Base-by-base conservation (phyloP, 495 filamentous ascomycete genomes). In the Penicillium bovifimosum region DNA sequence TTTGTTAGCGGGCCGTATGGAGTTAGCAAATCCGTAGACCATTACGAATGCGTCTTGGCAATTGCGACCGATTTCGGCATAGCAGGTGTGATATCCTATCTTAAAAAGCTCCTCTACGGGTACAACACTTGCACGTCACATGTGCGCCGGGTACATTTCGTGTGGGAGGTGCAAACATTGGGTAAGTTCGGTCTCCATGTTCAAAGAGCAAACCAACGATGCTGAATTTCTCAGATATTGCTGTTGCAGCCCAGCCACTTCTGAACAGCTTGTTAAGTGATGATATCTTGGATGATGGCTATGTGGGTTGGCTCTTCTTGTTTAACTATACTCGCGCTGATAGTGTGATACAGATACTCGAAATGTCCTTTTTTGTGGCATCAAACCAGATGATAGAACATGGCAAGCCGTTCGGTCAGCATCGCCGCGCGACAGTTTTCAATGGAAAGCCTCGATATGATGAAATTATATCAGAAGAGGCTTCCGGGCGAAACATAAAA, bases 1-100 rank as follows among this genome's bases (percentile, higher is more conserved):
- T 35, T 71, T 2, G 52, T 66, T 31, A 70, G 43, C 45, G 64
- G 64, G 9, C 65, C 62, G 24, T 55, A 73, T 58, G 56, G 65
- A 13, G 16, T 51, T 0, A 62, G 36, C 44, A 50, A 58, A 28
- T 26, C 50, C 18, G 41, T 69, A 9, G 49, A 42, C 27, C 26
- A 58, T 5, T 73, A 69, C 51, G 52, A 65, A 55, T 70, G 6
- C 24, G 32, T 69, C 8, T 42, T 75, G 24, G 34, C 68, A 27
- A 34, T 75, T 36, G 54, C 55, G 6, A 65, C 33, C 45, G 55
- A 46, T 11, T 64, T 56, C 35, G 55, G 62, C 6, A 56, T 72
- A 29, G 57, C 59, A 1, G 48, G 49, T 13, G 39, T 28, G 11
- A 58, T 72, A 18, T 61, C 61, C n/a, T 67, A 69, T 34, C 49